phyloP scores from a whole-genome alignment of 1,139 yeast genomes.

The Yarrowia galli region DNA sequence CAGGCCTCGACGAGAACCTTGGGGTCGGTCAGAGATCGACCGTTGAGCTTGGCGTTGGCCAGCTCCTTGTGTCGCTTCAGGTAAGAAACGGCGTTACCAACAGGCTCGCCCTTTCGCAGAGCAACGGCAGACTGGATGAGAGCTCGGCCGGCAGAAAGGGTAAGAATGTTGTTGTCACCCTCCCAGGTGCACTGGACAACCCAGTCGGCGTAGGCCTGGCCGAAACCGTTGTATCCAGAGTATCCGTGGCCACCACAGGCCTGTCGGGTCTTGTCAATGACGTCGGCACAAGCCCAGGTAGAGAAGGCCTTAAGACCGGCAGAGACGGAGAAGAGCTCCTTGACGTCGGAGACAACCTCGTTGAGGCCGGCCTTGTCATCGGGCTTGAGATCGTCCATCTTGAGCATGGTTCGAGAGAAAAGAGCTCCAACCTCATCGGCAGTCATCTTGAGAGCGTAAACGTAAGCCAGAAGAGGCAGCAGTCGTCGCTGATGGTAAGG shows the following conservation, averaged over 20 bases:
- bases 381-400: conserved; percentile 55
- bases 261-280: conserved; percentile 89
- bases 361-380: conserved; percentile 47
- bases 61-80: conserved; percentile 45
- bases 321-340: conserved; percentile 81
- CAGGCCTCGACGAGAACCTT: conserved; percentile 52
- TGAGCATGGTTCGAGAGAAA: conserved; percentile 56
- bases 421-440: conserved; percentile 69
- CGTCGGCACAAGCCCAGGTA: conserved; percentile 82
- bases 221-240: conserved; percentile 87
- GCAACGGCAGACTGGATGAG: conserved; percentile 51
- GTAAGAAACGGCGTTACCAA: conserved; percentile 49
- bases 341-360: conserved; percentile 70
- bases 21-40: conserved; percentile 48
- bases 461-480: conserved; percentile 77
- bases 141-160: conserved; percentile 74
- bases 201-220: conserved; percentile 89
- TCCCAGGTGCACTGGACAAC: conserved; percentile 98
- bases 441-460: conserved; percentile 79
- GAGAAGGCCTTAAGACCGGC: conserved; percentile 90
- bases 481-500: conserved; percentile 87
- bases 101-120: conserved; percentile 48
- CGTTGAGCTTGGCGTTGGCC: conserved; percentile 44
- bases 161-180: conserved; percentile 90
- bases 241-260: conserved; percentile 98